Conservation (phyloP, 139 green algal species). For the Asterochloris erici region DNA sequence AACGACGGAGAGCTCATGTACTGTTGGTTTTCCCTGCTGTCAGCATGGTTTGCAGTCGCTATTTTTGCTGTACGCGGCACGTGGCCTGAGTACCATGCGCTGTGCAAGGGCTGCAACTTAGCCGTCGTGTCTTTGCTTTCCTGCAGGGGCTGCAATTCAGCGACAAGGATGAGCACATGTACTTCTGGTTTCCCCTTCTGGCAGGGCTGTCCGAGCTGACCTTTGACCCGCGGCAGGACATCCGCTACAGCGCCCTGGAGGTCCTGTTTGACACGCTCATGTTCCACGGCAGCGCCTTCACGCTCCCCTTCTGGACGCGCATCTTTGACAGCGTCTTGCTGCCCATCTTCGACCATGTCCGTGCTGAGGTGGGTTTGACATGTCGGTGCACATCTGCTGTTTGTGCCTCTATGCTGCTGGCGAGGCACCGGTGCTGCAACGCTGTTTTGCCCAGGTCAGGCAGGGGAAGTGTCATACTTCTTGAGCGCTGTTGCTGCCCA, state of each 20-base stretch:
- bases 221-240: constrained; percentile 90
- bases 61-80: no score
- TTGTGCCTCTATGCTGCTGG: no score
- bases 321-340: constrained; percentile 95
- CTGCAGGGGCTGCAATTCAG: constrained; percentile 52
- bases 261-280: constrained; percentile 95
- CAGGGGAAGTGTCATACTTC: no score
- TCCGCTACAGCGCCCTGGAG: constrained; percentile 77
- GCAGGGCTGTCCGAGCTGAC: constrained; percentile 95
- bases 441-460: no score
- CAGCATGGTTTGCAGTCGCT: constrained; percentile 72
- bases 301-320: constrained; percentile 86
- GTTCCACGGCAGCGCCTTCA: constrained; percentile 91
- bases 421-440: no score
- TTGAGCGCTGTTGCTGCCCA: no score
- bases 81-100: no score
- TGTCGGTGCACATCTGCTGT: no score
- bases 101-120: not conserved
- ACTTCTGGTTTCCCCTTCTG: constrained; percentile 99
- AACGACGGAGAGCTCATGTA: constrained; percentile 93
- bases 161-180: constrained; percentile 91
- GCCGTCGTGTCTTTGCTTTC: not conserved
- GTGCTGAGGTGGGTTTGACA: constrained; percentile 57
- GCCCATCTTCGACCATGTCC: constrained; percentile 97
- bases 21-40: constrained; percentile 99